Percentiles rank a stretch among this genome's conserved stretches.
phyloP scores from a whole-genome alignment of 257 asterid genomes.

The Echites panduratus region DNA sequence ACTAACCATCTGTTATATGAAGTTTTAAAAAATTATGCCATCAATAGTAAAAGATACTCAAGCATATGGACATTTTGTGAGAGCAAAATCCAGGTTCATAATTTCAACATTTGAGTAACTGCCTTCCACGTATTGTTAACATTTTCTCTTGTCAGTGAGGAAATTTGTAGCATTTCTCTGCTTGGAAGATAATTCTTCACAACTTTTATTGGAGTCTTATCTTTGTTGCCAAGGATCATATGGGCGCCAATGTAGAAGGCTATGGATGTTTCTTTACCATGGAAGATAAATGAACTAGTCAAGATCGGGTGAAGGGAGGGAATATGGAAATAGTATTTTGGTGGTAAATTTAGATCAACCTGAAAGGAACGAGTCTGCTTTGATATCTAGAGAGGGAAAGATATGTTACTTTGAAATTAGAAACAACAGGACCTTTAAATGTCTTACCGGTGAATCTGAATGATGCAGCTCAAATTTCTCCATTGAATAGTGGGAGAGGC shows the following conservation, averaged over 20 bases:
- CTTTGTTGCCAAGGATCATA: not conserved
- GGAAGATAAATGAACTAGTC: not conserved
- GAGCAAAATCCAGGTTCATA: not conserved
- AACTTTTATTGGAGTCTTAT: not conserved
- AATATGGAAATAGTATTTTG: not conserved
- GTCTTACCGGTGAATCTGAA: not conserved
- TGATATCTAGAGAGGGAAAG: not conserved
- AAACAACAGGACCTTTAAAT: not conserved
- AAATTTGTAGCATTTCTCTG: not conserved
- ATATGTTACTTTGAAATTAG: not conserved
- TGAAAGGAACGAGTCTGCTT: not conserved
- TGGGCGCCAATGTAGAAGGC: not conserved
- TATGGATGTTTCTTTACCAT: not conserved
- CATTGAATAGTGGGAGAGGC: not conserved
- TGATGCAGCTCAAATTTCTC: not conserved
- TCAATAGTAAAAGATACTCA: not conserved
- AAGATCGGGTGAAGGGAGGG: not conserved
- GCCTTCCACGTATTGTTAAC: too few relatives aligned
- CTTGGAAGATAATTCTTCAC: not conserved
- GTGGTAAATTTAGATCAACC: not conserved
- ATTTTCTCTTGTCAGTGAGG: not conserved
- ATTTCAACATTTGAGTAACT: not conserved
- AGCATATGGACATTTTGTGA: not conserved
- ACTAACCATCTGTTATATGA: not conserved
- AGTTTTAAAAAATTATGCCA: not conserved